A percentile compares a stretch with the other conserved stretches of the same genome.
These are phyloP conservation scores for Ophiosphaerella narmari DNA, from an alignment of 2,329 filamentous ascomycete species.

Conservation along the genomic window DNA sequence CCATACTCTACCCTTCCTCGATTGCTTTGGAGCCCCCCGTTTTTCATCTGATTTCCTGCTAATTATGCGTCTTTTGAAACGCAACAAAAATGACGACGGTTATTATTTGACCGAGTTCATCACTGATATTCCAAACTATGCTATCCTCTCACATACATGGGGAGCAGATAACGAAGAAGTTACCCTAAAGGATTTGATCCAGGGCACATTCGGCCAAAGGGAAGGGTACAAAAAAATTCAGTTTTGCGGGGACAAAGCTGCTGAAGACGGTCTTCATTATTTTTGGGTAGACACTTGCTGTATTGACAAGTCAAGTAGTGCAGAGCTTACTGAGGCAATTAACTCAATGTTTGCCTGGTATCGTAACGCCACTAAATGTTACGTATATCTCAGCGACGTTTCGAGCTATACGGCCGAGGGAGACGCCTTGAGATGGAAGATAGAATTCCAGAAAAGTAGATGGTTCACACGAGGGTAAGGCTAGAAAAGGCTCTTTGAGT, in stretches of 20 bases:
- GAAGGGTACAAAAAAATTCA: background rate
- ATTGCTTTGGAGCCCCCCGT: too few relatives aligned
- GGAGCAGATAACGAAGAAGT: constrained; percentile 1
- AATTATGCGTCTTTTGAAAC: too few relatives aligned
- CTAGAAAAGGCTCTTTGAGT: too few relatives aligned
- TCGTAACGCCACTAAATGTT: background rate
- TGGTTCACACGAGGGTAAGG: constrained; percentile 4
- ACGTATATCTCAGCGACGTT: constrained; percentile 3
- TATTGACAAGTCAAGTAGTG: constrained; percentile 4
- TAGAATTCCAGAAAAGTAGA: background rate
- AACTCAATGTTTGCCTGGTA: constrained; percentile 7
- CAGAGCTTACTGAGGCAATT: constrained; percentile 2
- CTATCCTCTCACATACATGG: constrained; percentile 8
- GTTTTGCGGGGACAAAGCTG: constrained; percentile 5
- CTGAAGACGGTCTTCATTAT: background rate
- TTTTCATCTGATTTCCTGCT: too few relatives aligned
- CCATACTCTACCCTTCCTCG: too few relatives aligned
- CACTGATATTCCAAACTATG: background rate
- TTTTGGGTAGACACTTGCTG: constrained; percentile 9
- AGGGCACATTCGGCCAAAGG: background rate
- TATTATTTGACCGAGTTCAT: too few relatives aligned
- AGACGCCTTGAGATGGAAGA: background rate
- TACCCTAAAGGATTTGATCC: background rate
- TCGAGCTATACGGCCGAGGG: background rate
- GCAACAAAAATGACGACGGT: too few relatives aligned